Evolutionary conservation across 2,329 filamentous ascomycete genomes (phyloP).

Genomic region (Curvularia sp.): DNA sequence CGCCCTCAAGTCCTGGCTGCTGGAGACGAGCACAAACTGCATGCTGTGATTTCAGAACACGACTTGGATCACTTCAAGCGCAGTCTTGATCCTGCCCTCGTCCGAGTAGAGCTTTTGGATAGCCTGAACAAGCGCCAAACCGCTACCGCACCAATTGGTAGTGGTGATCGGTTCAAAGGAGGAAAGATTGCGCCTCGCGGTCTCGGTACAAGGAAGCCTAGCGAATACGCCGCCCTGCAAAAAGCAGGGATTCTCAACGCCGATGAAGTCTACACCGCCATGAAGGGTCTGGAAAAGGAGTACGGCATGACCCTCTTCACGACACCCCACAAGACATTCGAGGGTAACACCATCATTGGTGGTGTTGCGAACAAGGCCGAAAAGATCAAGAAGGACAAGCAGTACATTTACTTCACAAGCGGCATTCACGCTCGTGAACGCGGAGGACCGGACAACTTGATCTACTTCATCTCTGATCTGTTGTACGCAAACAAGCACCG

Average conservation of each 20-base stretch:
- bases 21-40: conserved; percentile 41
- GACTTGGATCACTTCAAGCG: conserved; percentile 33
- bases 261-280: conserved; percentile 55
- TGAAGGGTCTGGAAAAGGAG: conserved; percentile 52
- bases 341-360: conserved; percentile 48
- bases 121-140: conserved; percentile 38
- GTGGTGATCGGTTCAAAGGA: conserved; percentile 52
- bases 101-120: conserved; percentile 34
- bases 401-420: conserved; percentile 61
- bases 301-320: conserved; percentile 55
- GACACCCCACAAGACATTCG: conserved; percentile 54
- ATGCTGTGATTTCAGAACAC: conserved; percentile 38
- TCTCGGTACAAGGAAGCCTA: conserved; percentile 49
- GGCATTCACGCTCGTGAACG: conserved; percentile 66
- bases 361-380: conserved; percentile 56
- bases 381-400: conserved; percentile 51
- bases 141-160: conserved; percentile 42
- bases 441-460: conserved; percentile 63
- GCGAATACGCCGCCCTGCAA: conserved; percentile 35
- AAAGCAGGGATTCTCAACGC: conserved; percentile 55
- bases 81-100: conserved; percentile 31
- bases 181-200: conserved; percentile 54
- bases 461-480: conserved; percentile 66
- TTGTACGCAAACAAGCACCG: conserved; percentile 60
- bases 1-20: conserved; percentile 38